Conservation (phyloP, 163 green algal genomes). For the Chlorella variabilis region DNA sequence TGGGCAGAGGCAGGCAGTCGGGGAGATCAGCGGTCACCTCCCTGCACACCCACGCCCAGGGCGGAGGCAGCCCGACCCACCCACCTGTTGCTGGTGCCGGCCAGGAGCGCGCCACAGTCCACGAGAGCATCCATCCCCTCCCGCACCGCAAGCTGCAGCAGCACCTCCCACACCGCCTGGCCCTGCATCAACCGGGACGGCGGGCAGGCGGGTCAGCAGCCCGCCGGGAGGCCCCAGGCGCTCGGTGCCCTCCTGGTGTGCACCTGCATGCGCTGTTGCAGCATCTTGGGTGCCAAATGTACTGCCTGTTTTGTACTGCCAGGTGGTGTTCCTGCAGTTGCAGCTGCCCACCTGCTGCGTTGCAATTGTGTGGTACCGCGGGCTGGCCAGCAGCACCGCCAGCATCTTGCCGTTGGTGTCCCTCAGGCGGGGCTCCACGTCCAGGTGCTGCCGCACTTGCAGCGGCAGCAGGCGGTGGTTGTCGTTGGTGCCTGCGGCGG, state of each 20-base stretch:
- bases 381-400: conserved; percentile 48
- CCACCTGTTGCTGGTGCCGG: conserved; percentile 50
- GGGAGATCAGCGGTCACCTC: background rate
- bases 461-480: conserved; percentile 68
- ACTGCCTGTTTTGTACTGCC: no score
- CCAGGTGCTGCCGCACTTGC: conserved; percentile 53
- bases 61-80: background rate
- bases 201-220: no score
- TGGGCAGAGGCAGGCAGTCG: no score
- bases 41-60: background rate
- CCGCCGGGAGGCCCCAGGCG: no score
- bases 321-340: no score
- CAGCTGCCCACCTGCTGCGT: conserved; percentile 1
- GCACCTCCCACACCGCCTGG: conserved; percentile 45
- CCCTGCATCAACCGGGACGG: no score
- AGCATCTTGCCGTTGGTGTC: conserved; percentile 75
- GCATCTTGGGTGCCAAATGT: no score
- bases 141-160: conserved; percentile 50
- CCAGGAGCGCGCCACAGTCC: conserved; percentile 67
- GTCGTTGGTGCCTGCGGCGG: conserved; percentile 59
- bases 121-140: conserved; percentile 52
- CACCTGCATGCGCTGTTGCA: no score
- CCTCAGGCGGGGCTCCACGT: conserved; percentile 26
- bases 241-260: no score
- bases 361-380: conserved; percentile 45